A percentile compares a stretch with the other conserved stretches of the same genome.
These are phyloP conservation scores for Trichoderma sp. DNA, from an alignment of 2,329 filamentous ascomycete species.

Conservation along the genomic window DNA sequence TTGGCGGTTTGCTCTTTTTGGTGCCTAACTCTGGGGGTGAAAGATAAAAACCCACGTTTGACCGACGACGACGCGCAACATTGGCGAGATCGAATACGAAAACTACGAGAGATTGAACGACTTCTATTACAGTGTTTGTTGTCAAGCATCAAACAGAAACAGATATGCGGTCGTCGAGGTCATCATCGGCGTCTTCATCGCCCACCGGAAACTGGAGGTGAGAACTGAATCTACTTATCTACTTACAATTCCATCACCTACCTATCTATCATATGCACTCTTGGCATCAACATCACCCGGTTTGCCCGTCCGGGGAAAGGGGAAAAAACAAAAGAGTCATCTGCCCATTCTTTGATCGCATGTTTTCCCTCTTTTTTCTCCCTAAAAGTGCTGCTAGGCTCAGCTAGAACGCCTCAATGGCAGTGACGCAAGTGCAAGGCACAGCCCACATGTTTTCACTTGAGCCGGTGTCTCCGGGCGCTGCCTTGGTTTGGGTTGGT, in stretches of 20 bases:
- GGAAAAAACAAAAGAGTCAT: background rate
- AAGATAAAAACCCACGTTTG: background rate
- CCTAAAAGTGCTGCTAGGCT: background rate
- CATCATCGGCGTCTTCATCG: constrained; percentile 14
- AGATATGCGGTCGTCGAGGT: background rate
- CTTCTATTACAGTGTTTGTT: background rate
- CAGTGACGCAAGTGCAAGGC: constrained; percentile 5
- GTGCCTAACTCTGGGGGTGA: constrained; percentile 3
- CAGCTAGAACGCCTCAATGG: background rate
- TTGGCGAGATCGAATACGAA: background rate
- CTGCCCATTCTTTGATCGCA: background rate
- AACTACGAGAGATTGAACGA: background rate
- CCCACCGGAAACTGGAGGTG: constrained; percentile 12
- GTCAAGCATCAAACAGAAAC: background rate
- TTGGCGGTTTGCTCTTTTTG: background rate
- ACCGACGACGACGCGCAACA: background rate
- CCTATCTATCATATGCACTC: background rate
- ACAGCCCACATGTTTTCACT: background rate
- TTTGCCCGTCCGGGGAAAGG: background rate
- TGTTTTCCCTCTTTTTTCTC: background rate
- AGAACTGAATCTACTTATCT: background rate
- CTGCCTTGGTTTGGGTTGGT: background rate
- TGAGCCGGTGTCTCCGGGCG: background rate
- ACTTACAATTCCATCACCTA: background rate
- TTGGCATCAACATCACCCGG: background rate